Evolutionary conservation across 31 red algal species (phyloP).

Genomic region (Asparagopsis taxiformis): DNA sequence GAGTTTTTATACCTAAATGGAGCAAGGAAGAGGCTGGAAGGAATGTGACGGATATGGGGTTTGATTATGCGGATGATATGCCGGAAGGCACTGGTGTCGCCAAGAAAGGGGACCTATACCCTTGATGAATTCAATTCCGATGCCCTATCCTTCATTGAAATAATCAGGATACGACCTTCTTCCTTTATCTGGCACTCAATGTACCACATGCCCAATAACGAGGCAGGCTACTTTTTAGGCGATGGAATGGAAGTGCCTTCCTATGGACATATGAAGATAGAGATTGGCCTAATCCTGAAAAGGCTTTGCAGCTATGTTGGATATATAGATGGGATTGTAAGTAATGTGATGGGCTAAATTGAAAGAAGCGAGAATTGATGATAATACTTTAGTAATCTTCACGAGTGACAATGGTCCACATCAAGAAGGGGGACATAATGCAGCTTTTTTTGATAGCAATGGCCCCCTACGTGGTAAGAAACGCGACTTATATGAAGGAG

Average conservation of each 20-base stretch:
- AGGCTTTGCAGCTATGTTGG: conserved; percentile 4
- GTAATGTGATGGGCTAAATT: background rate
- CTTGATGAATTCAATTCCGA: background rate
- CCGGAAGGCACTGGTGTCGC: too few species aligned
- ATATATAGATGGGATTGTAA: background rate
- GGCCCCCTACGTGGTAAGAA: conserved; percentile 1
- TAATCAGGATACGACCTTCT: background rate
- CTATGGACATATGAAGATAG: background rate
- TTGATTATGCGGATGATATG: too few species aligned
- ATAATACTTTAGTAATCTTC: conserved; percentile 7
- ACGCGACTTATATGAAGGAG: conserved; percentile 11
- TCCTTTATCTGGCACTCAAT: conserved; percentile 6
- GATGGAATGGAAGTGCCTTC: background rate
- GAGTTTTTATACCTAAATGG: background rate
- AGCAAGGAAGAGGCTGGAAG: background rate
- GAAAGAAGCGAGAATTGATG: background rate
- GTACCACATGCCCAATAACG: background rate
- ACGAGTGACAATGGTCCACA: conserved; percentile 3
- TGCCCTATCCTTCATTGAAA: background rate
- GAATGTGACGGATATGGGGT: too few species aligned
- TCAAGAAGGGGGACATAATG: conserved; percentile 4
- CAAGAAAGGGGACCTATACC: conserved; percentile 4
- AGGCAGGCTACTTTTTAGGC: background rate
- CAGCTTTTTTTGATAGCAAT: background rate
- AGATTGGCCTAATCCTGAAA: background rate